Evolutionary conservation across 2,329 filamentous ascomycete species (phyloP).

Genomic region (Didymella pomorum): DNA sequence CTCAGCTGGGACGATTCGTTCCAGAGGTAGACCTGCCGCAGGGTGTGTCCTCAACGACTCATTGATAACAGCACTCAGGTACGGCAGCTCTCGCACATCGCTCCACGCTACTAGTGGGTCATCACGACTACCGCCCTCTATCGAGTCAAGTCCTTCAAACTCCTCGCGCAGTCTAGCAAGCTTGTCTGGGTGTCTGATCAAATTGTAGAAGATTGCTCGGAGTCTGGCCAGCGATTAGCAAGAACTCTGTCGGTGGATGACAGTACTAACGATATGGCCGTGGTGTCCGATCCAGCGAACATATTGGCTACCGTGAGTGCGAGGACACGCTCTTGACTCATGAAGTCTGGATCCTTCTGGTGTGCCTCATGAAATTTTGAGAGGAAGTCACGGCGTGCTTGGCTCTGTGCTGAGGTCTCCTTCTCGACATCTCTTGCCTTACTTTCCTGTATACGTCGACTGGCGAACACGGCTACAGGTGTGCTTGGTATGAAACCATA

Average conservation of each 20-base stretch:
- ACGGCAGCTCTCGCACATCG: constrained; percentile 34
- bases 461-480: constrained; percentile 22
- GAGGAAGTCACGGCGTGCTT: constrained; percentile 19
- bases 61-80: constrained; percentile 55
- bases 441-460: constrained; percentile 17
- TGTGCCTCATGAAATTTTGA: constrained; percentile 25
- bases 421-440: not conserved
- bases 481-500: constrained; percentile 14
- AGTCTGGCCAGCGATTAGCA: constrained; percentile 18
- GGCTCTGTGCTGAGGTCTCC: not conserved
- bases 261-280: constrained; percentile 36
- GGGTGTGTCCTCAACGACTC: constrained; percentile 56
- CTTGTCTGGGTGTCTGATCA: constrained; percentile 39
- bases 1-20: constrained; percentile 50
- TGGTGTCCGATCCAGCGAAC: constrained; percentile 44
- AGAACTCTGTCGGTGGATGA: not conserved
- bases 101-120: constrained; percentile 15
- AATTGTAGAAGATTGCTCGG: constrained; percentile 50
- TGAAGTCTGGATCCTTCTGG: constrained; percentile 23
- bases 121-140: constrained; percentile 6
- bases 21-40: constrained; percentile 52
- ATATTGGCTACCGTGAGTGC: constrained; percentile 26
- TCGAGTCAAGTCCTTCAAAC: constrained; percentile 23
- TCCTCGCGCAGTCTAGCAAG: constrained; percentile 24
- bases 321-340: constrained; percentile 24